These are phyloP conservation scores for Helotiales sp. DNA, from an alignment of 2,329 filamentous ascomycete species.

Conservation along the genomic window DNA sequence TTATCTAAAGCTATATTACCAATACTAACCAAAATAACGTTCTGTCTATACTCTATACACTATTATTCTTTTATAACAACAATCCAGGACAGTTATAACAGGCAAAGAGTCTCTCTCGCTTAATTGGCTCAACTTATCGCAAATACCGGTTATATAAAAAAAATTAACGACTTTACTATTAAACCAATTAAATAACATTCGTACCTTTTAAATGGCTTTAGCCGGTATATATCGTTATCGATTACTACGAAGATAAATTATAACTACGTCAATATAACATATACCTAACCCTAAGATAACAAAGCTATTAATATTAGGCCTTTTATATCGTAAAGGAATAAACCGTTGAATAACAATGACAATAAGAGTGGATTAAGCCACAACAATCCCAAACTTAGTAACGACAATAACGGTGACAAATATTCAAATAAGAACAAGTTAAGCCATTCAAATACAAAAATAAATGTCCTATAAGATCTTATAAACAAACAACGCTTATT, in stretches of 20 bases:
- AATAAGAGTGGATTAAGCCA: neutral
- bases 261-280: neutral
- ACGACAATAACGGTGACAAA: too few relatives aligned
- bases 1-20: conserved; percentile 16
- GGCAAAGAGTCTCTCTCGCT: conserved; percentile 24
- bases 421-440: too few relatives aligned
- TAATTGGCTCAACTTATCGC: conserved; percentile 25
- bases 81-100: conserved; percentile 19
- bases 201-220: too few relatives aligned
- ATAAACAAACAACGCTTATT: too few relatives aligned
- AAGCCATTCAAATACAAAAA: too few relatives aligned
- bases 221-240: too few relatives aligned
- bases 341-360: conserved; percentile 23
- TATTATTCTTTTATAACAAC: conserved; percentile 28
- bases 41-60: too few relatives aligned
- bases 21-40: too few relatives aligned
- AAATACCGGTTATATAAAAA: conserved; percentile 26
- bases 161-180: too few relatives aligned
- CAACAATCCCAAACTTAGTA: neutral
- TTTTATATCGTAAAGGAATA: conserved; percentile 21
- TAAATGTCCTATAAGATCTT: too few relatives aligned
- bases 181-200: too few relatives aligned
- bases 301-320: conserved; percentile 26
- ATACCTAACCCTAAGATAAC: conserved; percentile 20
- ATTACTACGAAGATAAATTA: neutral